Evolutionary conservation across 31 red algal species (phyloP), one percentile per base, ranked within the genome.

Genomic region (Endocladia muricata): DNA sequence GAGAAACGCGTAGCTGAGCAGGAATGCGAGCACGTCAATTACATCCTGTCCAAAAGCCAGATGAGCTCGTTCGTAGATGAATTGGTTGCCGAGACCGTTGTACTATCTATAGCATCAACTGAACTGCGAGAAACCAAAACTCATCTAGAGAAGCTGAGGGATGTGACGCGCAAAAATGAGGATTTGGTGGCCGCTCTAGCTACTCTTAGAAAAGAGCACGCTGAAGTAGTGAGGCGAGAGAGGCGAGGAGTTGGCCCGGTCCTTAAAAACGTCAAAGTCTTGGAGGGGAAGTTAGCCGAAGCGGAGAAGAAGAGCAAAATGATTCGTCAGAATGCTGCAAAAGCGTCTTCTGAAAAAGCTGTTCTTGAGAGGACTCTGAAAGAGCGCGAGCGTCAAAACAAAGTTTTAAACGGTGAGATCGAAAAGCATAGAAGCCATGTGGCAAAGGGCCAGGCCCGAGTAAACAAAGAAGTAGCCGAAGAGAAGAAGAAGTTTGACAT

Each of bases 201-300:
- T 13, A 44, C 5, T 34, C 1, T 81, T 8, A 41, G 55, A 30
- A 89, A 89, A 48, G 68, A 81, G 42, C 37, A 74, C 61, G 42
- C 76, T 4, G 85, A 81, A n/a, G 36, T 80, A 8, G 59, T 61
- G 38, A 66, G 55, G 66, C 42, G 85, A 32, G 85, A 89, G 68
- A 89, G 75, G 77, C 67, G 85, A 75, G 85, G 85, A 19, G 52
- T 89, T 64, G 85, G 85, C 30, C 85, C 85, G n/a, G 76, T 75
- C 2, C 33, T 89, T 38, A 89, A 81, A 51, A 77, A 89, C 29
- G 64, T 59, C 19, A 59, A 70, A n/a, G 21, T 73, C 4, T 43
- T 72, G 25, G 26, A 81, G 41, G 75, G 37, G 15, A 87, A 87
- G 83, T 66, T 76, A 3, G 62, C 62, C 5, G 83, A 87, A 30